Evolutionary conservation across 2,329 filamentous ascomycete species (phyloP).

Genomic region (Zasmidium cellare): DNA sequence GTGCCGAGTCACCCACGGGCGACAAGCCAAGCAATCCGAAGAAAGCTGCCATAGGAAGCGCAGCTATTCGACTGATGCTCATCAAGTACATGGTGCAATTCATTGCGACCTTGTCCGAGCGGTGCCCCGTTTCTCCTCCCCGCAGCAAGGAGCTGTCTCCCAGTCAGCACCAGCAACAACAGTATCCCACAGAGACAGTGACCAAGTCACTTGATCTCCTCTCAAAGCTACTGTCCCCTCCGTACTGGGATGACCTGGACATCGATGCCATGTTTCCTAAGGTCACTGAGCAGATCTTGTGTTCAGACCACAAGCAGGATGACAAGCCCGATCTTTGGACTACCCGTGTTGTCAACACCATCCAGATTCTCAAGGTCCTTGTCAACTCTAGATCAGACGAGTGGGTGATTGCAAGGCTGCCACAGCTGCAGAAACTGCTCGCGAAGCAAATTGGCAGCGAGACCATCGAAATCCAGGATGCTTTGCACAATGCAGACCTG

Average conservation of each 20-base stretch:
- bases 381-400: constrained; percentile 85
- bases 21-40: constrained; percentile 24
- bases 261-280: constrained; percentile 82
- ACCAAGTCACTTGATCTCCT: constrained; percentile 81
- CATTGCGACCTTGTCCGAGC: constrained; percentile 84
- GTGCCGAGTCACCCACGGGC: constrained; percentile 25
- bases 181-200: constrained; percentile 63
- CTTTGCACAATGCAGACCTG: constrained; percentile 73
- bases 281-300: constrained; percentile 81
- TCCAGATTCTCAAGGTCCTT: constrained; percentile 88
- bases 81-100: constrained; percentile 95
- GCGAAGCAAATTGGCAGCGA: constrained; percentile 89
- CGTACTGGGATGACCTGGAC: constrained; percentile 89
- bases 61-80: constrained; percentile 71
- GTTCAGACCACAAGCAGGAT: constrained; percentile 63
- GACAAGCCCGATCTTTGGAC: constrained; percentile 68
- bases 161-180: constrained; percentile 49
- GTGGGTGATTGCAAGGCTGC: constrained; percentile 80
- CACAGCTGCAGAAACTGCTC: constrained; percentile 78
- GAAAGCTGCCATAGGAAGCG: constrained; percentile 40
- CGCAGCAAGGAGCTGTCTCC: constrained; percentile 56
- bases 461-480: constrained; percentile 90
- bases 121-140: constrained; percentile 69
- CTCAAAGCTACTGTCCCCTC: constrained; percentile 78
- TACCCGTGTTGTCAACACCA: constrained; percentile 86